Conservation (phyloP, 768 basidiomycete species). For the Psilocybe cyanescens region DNA sequence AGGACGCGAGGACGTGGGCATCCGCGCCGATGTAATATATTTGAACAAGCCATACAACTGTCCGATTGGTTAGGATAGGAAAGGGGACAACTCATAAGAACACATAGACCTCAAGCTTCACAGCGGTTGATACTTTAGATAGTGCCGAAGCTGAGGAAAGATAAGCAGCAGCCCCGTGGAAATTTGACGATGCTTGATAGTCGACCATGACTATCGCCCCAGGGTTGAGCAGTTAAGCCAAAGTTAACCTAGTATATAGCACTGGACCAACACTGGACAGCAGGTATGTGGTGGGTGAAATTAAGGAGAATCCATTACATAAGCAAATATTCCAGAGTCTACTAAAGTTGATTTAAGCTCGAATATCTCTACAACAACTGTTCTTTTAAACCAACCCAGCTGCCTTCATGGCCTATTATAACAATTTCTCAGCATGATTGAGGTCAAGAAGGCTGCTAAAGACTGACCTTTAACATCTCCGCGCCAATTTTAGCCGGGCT, state of each 20-base stretch:
- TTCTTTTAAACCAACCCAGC: conserved; percentile 61
- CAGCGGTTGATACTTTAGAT: conserved; percentile 56
- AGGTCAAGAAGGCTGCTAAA: not conserved
- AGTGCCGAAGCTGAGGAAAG: conserved; percentile 60
- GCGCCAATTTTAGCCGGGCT: conserved; percentile 94
- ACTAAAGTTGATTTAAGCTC: conserved; percentile 3
- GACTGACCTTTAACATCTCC: conserved; percentile 85
- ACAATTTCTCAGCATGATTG: not conserved
- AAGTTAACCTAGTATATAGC: not conserved
- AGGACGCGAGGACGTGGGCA: conserved; percentile 63
- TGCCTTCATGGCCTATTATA: conserved; percentile 72
- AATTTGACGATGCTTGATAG: conserved; percentile 35
- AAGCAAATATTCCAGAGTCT: conserved; percentile 13
- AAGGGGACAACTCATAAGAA: conserved; percentile 24
- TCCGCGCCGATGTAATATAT: conserved; percentile 59
- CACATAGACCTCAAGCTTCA: conserved; percentile 75
- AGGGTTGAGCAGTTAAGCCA: not conserved
- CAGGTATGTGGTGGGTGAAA: conserved; percentile 4
- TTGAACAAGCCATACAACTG: conserved; percentile 91
- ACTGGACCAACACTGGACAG: not conserved
- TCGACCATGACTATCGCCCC: conserved; percentile 8
- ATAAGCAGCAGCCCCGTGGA: conserved; percentile 66
- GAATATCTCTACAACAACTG: conserved; percentile 2
- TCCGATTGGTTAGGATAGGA: conserved; percentile 34
- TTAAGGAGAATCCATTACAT: conserved; percentile 21